phyloP scores from a whole-genome alignment of 495 filamentous ascomycete species.

The Penicillium coffeae region DNA sequence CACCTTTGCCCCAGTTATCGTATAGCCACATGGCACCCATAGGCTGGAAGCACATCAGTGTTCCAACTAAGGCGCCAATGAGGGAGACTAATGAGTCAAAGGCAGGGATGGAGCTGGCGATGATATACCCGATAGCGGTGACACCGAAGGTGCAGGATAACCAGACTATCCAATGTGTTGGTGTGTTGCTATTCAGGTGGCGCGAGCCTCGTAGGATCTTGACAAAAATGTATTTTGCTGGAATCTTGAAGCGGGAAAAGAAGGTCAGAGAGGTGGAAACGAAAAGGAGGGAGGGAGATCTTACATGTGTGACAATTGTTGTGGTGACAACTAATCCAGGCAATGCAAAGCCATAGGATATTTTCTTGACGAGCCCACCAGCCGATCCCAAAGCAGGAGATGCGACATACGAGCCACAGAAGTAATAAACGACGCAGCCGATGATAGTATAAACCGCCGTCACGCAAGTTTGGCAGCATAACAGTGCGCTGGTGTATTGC shows the following conservation, averaged over 20 bases:
- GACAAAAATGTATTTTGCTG: conserved; percentile 57
- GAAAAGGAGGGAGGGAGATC: conserved; percentile 38
- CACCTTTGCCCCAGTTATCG: conserved; percentile 46
- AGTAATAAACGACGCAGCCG: conserved; percentile 63
- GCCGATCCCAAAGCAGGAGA: conserved; percentile 67
- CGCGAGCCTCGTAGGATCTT: conserved; percentile 52
- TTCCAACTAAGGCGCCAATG: conserved; percentile 56
- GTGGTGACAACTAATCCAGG: conserved; percentile 42
- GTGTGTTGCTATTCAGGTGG: conserved; percentile 53
- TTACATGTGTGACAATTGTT: conserved; percentile 28
- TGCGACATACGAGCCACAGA: conserved; percentile 57
- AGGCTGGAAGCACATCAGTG: conserved; percentile 40
- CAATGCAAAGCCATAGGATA: conserved; percentile 67
- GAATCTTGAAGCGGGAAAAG: conserved; percentile 37
- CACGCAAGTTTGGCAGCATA: conserved; percentile 33
- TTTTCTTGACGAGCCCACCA: conserved; percentile 54
- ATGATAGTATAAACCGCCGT: conserved; percentile 61
- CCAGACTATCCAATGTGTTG: conserved; percentile 57
- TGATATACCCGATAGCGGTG: conserved; percentile 60
- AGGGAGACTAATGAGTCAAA: conserved; percentile 60
- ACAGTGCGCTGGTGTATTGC: conserved; percentile 56
- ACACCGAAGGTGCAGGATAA: conserved; percentile 49
- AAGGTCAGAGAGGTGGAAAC: background rate
- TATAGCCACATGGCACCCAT: conserved; percentile 47
- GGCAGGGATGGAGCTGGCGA: conserved; percentile 67